Base-by-base conservation (phyloP, 495 filamentous ascomycete genomes). In the Arthonia radiata region DNA sequence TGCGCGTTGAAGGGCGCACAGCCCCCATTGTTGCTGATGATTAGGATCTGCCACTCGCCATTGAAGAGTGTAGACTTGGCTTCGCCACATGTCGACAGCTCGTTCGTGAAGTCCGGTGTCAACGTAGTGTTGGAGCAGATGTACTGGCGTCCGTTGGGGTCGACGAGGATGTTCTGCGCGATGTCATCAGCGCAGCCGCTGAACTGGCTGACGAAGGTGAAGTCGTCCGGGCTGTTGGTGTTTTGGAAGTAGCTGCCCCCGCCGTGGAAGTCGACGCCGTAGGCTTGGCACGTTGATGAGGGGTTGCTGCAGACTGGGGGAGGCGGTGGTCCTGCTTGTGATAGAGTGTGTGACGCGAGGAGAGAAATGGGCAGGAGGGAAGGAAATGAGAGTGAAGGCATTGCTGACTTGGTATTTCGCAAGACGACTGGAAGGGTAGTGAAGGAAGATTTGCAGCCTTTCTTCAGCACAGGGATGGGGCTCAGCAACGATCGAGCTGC, bases 1-100 rank as follows among this genome's bases (percentile, higher is more conserved):
- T 50, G 28, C 21, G 44, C 44, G 12, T 38, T 45, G 21, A 48
- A 40, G 12, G 45, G 40, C 2, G 35, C 36, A 10, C 37, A 31
- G 18, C 37, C 30, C 12, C 43, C 45, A 28, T 48, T 48, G 39
- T 50, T 48, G 30, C 42, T 46, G 25, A 50, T 26, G 23, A 50
- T 37, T 13, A 50, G 13, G 12, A 50, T 23, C 13, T 43, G 39
- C 47, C 47, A 50, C n/a, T 31, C 17, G 3, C 47, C 47, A 11
- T 25, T 31, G 15, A 14, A 39, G 8, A 50, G 29, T 18, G 44
- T 23, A 3, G 5, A 14, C 21, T 17, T 15, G 3, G 13, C 29
- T 32, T 27, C 42, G 39, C n/a, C n/a, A n/a, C 46, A 49, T 12
- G 38, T 46, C 5, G 43, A 38, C 27, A 46, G 31, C 33, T 38